A percentile compares a stretch with the other conserved stretches of the same genome.
These are phyloP conservation scores for Boletellus dicymbophilus DNA, from an alignment of 1,284 basidiomycete genomes.

Conservation along the genomic window DNA sequence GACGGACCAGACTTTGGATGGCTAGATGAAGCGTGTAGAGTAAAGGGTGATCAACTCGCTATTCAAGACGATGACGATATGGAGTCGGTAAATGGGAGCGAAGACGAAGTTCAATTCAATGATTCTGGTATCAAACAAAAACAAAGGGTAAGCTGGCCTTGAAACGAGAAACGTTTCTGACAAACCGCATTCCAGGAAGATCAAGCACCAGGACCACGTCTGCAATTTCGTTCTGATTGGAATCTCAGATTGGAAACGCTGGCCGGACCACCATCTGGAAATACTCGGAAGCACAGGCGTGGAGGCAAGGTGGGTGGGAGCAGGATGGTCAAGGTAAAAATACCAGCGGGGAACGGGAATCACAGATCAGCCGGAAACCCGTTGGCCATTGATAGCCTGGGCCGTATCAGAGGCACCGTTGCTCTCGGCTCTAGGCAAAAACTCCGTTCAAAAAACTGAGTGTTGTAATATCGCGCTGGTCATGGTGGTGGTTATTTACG, in stretches of 20 bases:
- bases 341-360: not conserved
- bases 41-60: constrained; percentile 27
- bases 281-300: constrained; percentile 11
- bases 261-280: constrained; percentile 8
- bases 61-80: constrained; percentile 16
- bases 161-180: not conserved
- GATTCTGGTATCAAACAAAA: constrained; percentile 1
- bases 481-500: not conserved
- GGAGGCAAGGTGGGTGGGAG: constrained; percentile 12
- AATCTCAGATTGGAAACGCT: constrained; percentile 15
- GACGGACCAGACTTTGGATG: constrained; percentile 21
- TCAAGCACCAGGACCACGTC: constrained; percentile 4
- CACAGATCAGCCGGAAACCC: constrained; percentile 5
- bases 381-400: constrained; percentile 24
- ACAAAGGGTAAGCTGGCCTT: constrained; percentile 10
- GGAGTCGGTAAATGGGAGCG: constrained; percentile 18
- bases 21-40: constrained; percentile 31
- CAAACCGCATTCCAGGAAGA: constrained; percentile 6
- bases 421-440: constrained; percentile 29
- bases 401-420: constrained; percentile 25
- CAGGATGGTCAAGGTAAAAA: constrained; percentile 29
- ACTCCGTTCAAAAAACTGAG: constrained; percentile 34
- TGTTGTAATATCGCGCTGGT: constrained; percentile 5
- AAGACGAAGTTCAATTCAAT: constrained; percentile 13
- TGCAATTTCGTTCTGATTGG: constrained; percentile 27